Evolutionary conservation across 805 yeast species (phyloP).

Genomic region (Lipomyces yamadae): DNA sequence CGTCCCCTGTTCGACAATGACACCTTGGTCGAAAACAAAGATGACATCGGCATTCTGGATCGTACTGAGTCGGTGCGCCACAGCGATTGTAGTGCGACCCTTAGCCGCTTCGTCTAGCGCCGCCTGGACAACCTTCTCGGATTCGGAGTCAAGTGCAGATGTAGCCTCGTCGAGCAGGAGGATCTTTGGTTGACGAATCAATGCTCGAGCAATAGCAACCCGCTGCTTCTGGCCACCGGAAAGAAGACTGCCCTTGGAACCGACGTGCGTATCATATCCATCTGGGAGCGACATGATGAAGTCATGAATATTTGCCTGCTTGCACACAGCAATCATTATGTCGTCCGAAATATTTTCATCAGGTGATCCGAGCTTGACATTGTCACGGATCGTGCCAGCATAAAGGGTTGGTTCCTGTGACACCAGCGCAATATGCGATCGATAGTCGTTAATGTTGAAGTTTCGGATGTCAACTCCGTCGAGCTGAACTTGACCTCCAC

Average conservation of each 20-base stretch:
- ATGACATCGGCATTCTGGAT: constrained; percentile 59
- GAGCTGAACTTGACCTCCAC: constrained; percentile 55
- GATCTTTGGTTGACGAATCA: constrained; percentile 61
- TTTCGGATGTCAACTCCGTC: constrained; percentile 58
- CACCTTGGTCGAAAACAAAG: constrained; percentile 59
- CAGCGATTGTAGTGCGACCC: constrained; percentile 71
- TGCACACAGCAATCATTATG: constrained; percentile 51
- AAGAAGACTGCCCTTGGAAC: constrained; percentile 55
- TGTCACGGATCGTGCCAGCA: constrained; percentile 80
- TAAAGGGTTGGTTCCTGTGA: constrained; percentile 67
- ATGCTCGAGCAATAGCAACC: constrained; percentile 66
- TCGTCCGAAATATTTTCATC: constrained; percentile 46
- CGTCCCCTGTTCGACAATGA: constrained; percentile 57
- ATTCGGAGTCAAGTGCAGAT: constrained; percentile 59
- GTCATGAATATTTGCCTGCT: constrained; percentile 57
- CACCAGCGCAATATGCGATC: constrained; percentile 62
- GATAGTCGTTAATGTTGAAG: constrained; percentile 56
- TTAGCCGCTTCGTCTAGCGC: constrained; percentile 64
- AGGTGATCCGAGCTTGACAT: constrained; percentile 55
- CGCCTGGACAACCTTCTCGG: constrained; percentile 68
- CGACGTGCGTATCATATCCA: constrained; percentile 56
- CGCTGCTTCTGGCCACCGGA: constrained; percentile 73
- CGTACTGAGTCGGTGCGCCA: constrained; percentile 74
- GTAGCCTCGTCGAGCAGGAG: constrained; percentile 64
- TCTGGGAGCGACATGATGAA: constrained; percentile 60